Evolutionary conservation across 495 filamentous ascomycete species (phyloP).

Genomic region (Recurvomyces mirabilis): DNA sequence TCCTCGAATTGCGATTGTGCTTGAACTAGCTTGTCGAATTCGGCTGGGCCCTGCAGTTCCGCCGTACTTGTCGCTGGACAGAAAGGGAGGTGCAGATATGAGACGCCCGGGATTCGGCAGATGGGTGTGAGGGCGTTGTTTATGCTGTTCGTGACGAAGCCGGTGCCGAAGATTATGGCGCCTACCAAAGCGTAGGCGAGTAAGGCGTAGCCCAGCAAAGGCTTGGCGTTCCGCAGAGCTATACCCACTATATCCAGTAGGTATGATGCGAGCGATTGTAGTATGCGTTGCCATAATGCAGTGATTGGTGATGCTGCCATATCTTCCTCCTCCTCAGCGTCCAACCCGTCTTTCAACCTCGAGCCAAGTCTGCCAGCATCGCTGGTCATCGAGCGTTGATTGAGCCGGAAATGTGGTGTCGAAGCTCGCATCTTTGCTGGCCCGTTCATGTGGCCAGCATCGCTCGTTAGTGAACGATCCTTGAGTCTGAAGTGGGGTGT

Average conservation of each 20-base stretch:
- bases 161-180: constrained; percentile 37
- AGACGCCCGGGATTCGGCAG: constrained; percentile 52
- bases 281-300: constrained; percentile 14
- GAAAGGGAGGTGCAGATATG: constrained; percentile 44
- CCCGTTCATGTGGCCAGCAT: constrained; percentile 7
- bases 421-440: constrained; percentile 5
- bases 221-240: constrained; percentile 41
- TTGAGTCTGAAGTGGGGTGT: constrained; percentile 19
- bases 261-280: constrained; percentile 34
- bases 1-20: constrained; percentile 56
- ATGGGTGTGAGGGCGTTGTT: constrained; percentile 45
- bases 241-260: constrained; percentile 37
- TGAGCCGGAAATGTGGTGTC: constrained; percentile 14
- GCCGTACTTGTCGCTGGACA: constrained; percentile 31
- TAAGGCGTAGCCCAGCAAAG: constrained; percentile 43
- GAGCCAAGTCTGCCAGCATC: constrained; percentile 14
- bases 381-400: constrained; percentile 10
- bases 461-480: constrained; percentile 11
- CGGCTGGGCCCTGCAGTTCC: constrained; percentile 29
- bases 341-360: constrained; percentile 5
- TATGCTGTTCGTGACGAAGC: constrained; percentile 39
- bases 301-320: background rate
- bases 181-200: constrained; percentile 43
- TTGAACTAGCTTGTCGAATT: constrained; percentile 56
- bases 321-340: constrained; percentile 6